These are phyloP conservation scores for Colletotrichum lentis DNA, from an alignment of 2,329 filamentous ascomycete genomes.

Conservation along the genomic window DNA sequence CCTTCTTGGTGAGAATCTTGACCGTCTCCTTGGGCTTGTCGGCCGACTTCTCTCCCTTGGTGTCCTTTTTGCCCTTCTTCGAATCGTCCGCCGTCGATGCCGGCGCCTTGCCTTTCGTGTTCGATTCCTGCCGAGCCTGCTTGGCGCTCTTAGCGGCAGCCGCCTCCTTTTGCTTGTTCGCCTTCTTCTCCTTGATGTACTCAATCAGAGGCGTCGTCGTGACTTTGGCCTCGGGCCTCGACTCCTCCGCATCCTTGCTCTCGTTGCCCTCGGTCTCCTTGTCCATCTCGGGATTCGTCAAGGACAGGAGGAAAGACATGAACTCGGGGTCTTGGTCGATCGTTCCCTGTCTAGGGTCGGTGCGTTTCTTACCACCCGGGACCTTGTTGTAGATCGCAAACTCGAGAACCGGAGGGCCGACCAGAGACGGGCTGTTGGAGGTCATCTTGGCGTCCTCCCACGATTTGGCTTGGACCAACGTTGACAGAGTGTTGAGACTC, in stretches of 20 bases:
- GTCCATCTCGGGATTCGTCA: slow-evolving; percentile 72
- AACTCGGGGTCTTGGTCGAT: slow-evolving; percentile 98
- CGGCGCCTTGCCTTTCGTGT: slow-evolving; percentile 57
- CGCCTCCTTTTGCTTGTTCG: slow-evolving; percentile 70
- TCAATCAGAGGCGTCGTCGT: slow-evolving; percentile 90
- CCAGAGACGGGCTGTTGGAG: slow-evolving; percentile 73
- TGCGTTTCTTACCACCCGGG: slow-evolving; percentile 75
- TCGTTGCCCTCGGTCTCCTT: slow-evolving; percentile 58
- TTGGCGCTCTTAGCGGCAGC: slow-evolving; percentile 64
- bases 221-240: slow-evolving; percentile 66
- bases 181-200: slow-evolving; percentile 90
- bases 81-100: slow-evolving; percentile 53
- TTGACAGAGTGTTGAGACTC: slow-evolving; percentile 72
- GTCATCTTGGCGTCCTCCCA: slow-evolving; percentile 88
- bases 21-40: slow-evolving; percentile 66
- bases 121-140: slow-evolving; percentile 62
- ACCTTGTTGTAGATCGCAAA: slow-evolving; percentile 85
- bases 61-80: slow-evolving; percentile 67
- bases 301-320: slow-evolving; percentile 86
- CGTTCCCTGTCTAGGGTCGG: slow-evolving; percentile 87
- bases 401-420: slow-evolving; percentile 82
- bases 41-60: slow-evolving; percentile 59
- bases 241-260: slow-evolving; percentile 57
- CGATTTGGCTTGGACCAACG: slow-evolving; percentile 70
- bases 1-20: slow-evolving; percentile 70